Conservation (phyloP, 2,329 filamentous ascomycete genomes). For the Passalora sequoiae region DNA sequence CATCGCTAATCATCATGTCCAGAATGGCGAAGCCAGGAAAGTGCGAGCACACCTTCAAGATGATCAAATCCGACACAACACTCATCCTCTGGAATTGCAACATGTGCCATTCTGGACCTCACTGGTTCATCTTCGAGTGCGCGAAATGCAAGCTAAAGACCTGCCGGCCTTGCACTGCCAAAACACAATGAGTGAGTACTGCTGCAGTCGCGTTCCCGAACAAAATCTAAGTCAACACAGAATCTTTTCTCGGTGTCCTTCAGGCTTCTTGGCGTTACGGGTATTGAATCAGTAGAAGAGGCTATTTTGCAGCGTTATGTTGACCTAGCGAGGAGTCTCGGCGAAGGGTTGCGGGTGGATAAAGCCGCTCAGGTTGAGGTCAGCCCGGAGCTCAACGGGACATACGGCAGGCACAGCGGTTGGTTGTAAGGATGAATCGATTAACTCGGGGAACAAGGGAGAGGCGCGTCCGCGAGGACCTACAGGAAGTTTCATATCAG, state of each 20-base stretch:
- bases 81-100: conserved; percentile 51
- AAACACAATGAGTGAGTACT: conserved; percentile 41
- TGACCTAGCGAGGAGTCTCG: conserved; percentile 28
- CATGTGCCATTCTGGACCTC: conserved; percentile 47
- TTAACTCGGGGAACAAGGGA: conserved; percentile 9
- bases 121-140: conserved; percentile 50
- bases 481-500: conserved; percentile 4
- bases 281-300: conserved; percentile 15
- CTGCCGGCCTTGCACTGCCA: conserved; percentile 44
- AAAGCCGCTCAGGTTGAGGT: conserved; percentile 6
- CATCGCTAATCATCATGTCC: conserved; percentile 6
- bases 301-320: conserved; percentile 28
- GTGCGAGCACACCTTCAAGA: conserved; percentile 47
- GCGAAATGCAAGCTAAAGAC: conserved; percentile 48
- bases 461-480: conserved; percentile 24
- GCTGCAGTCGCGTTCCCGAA: too few species aligned
- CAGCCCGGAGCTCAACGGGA: conserved; percentile 10
- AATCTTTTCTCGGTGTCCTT: background rate
- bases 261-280: conserved; percentile 1
- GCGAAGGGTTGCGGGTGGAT: conserved; percentile 7
- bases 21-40: conserved; percentile 45
- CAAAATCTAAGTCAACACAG: background rate
- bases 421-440: background rate
- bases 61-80: conserved; percentile 50
- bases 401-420: background rate